Evolutionary conservation across 2,329 filamentous ascomycete genomes (phyloP).

Genomic region (Trichoderma harzianum): DNA sequence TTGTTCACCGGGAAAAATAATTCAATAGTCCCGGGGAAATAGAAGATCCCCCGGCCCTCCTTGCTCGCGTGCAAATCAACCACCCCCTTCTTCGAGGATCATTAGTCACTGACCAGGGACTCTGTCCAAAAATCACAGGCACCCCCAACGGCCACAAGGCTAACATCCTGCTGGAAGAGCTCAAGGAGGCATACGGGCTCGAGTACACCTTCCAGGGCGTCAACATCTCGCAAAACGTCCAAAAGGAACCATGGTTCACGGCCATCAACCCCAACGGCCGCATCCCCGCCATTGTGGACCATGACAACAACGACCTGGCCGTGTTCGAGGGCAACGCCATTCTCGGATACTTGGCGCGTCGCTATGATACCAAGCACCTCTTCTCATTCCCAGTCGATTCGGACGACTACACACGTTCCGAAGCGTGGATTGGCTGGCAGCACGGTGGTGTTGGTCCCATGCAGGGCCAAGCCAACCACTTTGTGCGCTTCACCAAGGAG

Average conservation of each 20-base stretch:
- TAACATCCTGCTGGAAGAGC: conserved; percentile 61
- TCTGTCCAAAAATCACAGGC: conserved; percentile 25
- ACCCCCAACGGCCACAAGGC: conserved; percentile 56
- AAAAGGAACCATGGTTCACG: conserved; percentile 66
- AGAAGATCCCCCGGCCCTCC: neutral
- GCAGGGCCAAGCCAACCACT: conserved; percentile 75
- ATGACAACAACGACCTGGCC: conserved; percentile 56
- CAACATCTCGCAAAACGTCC: conserved; percentile 59
- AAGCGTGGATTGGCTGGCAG: conserved; percentile 63
- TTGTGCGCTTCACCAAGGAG: conserved; percentile 64
- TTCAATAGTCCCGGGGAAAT: neutral
- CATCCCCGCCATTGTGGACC: conserved; percentile 64
- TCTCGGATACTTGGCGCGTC: conserved; percentile 68
- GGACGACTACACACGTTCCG: conserved; percentile 34
- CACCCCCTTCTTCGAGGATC: neutral
- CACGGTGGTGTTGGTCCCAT: conserved; percentile 71
- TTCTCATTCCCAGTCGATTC: conserved; percentile 39
- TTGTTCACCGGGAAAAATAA: neutral
- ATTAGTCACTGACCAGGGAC: conserved; percentile 3
- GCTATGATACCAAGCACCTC: conserved; percentile 60
- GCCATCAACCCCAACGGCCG: conserved; percentile 61
- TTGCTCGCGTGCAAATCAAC: neutral
- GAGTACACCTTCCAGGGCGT: conserved; percentile 58
- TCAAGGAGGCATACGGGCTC: conserved; percentile 61
- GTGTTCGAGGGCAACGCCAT: conserved; percentile 77